Base-by-base conservation (phyloP, 768 basidiomycete genomes). In the Xerocomellus dryophilus region DNA sequence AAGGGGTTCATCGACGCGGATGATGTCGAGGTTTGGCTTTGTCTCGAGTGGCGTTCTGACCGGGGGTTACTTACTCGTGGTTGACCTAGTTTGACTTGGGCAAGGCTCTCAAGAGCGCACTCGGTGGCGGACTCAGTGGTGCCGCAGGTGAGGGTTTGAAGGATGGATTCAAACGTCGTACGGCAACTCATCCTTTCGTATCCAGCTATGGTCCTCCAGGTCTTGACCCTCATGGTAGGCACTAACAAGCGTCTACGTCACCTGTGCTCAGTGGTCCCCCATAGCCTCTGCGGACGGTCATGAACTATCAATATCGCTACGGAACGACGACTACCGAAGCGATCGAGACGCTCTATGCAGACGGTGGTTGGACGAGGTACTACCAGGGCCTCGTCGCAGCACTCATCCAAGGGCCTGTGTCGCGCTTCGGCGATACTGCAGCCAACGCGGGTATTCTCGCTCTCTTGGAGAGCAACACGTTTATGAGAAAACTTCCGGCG, bases 271-370 rank as follows among this genome's bases (percentile, higher is more conserved):
- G 39, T 56, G 12, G 23, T 35, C n/a, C 27, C 25, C 43, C 40
- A 12, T 50, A 88, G 88, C 93, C 93, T 6, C 71, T 96, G n/a
- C 82, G 93, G n/a, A 97, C 95, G 3, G 80, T 94, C 51, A 98
- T 98, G 96, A 98, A 98, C 76, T 97, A 90, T 66, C 93, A 94
- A 73, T 93, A 94, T 68, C 83, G 87, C 49, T 94, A 84, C 66
- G 94, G 94, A n/a, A 87, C 86, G 2, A 80, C 83, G 2, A 84
- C 84, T 7, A 83, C 82, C 0, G 71, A 78, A 36, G 86, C 90
- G 12, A 81, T 78, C 52, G 68, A 71, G 44, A 90, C 81, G 4
- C 82, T 95, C 17, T 88, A 88, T 66, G 71, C 71, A 2, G 88
- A 93, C 54, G 93, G 93, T 14, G 91, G 92, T 9, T 87, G 80